Evolutionary conservation across 257 asterid genomes (phyloP), one percentile per base, ranked within the genome.

Genomic region (Galeopsis tetrahit): DNA sequence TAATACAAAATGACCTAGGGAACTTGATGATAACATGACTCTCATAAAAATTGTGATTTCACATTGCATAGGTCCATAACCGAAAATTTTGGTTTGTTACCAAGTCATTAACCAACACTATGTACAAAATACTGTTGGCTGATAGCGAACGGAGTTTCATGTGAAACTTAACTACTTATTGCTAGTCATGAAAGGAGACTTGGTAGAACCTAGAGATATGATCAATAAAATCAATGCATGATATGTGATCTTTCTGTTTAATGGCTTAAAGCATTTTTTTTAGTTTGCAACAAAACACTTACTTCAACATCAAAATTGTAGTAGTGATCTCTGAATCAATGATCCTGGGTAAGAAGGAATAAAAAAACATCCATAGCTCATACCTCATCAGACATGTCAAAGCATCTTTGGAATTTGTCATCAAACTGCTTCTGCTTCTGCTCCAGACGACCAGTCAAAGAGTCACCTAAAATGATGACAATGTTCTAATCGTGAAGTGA

Each of bases 401-500:
- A 95, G 84, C 83, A 69, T 59, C 79, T 84, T 42, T 78, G 85
- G 70, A 88, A 95, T 75, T 87, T 88, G 38, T 84, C 87, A 66
- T 93, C 96, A 71, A 85, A 95, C 10, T 85, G 93, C 74, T 77
- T 80, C 73, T 81, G 85, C 86, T 91, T 95, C 82, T 88, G 92
- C 76, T 80, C 83, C 33, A 95, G 82, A 73, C 66, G 87, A 70
- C 75, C 76, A 70, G 88, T 84, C 85, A 95, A 70, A 7, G 86
- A 83, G 73, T 83, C 79, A 70, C 98, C 99, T 91, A 85, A 63
- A 75, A 80, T 49, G 64, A 77, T 48, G 39, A 14, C 32, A 83
- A 67, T 38, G 4, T 76, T 79, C 52, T 31, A 67, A 39, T 56
- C 64, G 34, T 48, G 64, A 72, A 80, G 35, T 63, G 63, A 69